Base-by-base conservation (phyloP, 1,139 yeast species). In the Nakaseomyces nivariensis region DNA sequence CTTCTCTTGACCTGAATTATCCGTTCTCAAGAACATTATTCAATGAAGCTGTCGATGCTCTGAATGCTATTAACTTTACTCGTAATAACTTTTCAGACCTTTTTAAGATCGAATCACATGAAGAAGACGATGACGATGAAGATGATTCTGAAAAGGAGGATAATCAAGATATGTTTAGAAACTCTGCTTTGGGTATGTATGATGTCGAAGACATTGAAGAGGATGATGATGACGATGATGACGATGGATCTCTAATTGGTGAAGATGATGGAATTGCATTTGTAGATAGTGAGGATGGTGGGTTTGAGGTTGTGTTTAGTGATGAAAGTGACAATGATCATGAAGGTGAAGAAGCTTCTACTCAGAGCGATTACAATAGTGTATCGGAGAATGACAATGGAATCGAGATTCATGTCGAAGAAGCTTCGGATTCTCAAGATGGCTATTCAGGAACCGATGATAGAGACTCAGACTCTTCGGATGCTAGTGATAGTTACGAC, bases 181-280 rank as follows among this genome's bases (percentile, higher is more conserved):
- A 90, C 63, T 89, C 97, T 0, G 87, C 97, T 0, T 73, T 90
- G 48, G 97, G 97, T 1, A 89, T 90, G 96, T 90, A 85, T 63
- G 97, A 90, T 59, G 82, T 86, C 48, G 84, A 75, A 34, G 95
- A 85, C 48, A 76, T 80, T 40, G 88, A 82, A 54, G 81, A 83
- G 49, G 90, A 84, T 45, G 42, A 71, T 25, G 78, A 73, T 11
- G 72, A 66, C 22, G 74, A 66, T 56, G 58, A 52, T 37, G 73
- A 68, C 38, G 75, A 73, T 41, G 77, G 71, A 6, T 71, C 70
- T 11, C 58, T 67, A 29, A 67, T 63, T 45, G 70, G 67, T 10
- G 72, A 68, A 42, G 69, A 63, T 37, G 71, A 64, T 24, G 72
- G 65, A 43, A 62, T 66, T 41, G 69, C 70, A 1, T 67, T 65